Evolutionary conservation across 2,329 filamentous ascomycete genomes (phyloP), one percentile per base, ranked within the genome.

Genomic region (Phymatotrichopsis omnivora): DNA sequence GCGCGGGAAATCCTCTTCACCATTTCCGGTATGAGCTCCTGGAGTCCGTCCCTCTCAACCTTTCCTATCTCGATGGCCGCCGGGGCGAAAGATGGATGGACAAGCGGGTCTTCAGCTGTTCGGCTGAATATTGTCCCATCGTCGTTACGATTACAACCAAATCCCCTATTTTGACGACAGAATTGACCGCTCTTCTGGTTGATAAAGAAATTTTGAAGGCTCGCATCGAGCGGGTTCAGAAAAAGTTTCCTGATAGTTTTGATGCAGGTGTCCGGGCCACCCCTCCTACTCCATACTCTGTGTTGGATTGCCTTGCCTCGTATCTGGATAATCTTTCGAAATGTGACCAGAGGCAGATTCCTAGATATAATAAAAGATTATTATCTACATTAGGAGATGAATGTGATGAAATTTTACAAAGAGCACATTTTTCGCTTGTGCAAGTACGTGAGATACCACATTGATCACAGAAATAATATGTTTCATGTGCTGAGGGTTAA

Each of bases 311-410:
- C 50, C 64, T 83, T 30, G 67, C 70, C 45, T 67, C 67, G 35
- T 83, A 82, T 58, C 63, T 82, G 40, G 65, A 59, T 7, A 78
- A 83, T 62, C 68, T 74, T 7, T 61, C 76, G 45, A 66, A 68
- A 33, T 64, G 70, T 16, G 68, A 67, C 25, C 71, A 68, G 55
- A 69, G 70, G 53, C 62, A 66, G 33, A 77, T 82, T 54, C 71
- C 72, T 4, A 64, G 70, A 6, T 61, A 70, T 12, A 82, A 83
- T 57, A 77, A 78, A 58, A 72, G 73, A 45, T 83, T 80, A 54
- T 66, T 75, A 56, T 67, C 75, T 50, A 72, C 72, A 2, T 80
- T 82, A 60, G 78, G 75, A 7, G 64, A 70, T 31, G 75, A 79
- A 37, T 82, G 77, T 58, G 67, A 69, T 53, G 64, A 68, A 8